Conservation (phyloP, 2,329 filamentous ascomycete species). For the Moelleriella libera region DNA sequence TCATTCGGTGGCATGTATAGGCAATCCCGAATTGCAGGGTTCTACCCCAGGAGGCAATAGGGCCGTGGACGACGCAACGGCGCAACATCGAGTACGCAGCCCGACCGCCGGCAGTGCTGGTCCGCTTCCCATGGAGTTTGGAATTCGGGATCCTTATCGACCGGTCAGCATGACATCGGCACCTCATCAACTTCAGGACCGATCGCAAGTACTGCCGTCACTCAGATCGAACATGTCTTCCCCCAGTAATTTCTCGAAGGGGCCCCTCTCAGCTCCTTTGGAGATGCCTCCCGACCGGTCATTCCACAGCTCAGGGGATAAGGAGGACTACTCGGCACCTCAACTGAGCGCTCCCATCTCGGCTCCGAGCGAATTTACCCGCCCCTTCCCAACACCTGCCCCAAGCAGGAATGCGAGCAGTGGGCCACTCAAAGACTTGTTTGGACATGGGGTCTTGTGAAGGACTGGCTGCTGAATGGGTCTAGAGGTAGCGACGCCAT, state of each 20-base stretch:
- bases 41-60: not conserved
- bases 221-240: constrained; percentile 1
- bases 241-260: constrained; percentile 23
- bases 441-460: constrained; percentile 1
- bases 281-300: constrained; percentile 25
- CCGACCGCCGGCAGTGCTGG: not conserved
- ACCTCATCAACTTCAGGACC: not conserved
- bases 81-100: not conserved
- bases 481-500: too few species aligned
- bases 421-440: not conserved
- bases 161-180: not conserved
- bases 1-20: too few species aligned
- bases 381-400: constrained; percentile 20
- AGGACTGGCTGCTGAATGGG: too few species aligned
- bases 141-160: not conserved
- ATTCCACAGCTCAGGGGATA: constrained; percentile 14
- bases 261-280: constrained; percentile 37
- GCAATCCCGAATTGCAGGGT: not conserved
- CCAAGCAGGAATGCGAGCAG: not conserved
- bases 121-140: not conserved
- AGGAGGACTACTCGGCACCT: constrained; percentile 34
- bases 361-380: constrained; percentile 36
- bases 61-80: not conserved
- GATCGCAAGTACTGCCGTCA: constrained; percentile 27
- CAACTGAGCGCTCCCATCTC: constrained; percentile 41